Evolutionary conservation across 202 grass and related monocot species (phyloP), one percentile per base, ranked within the genome.

Genomic region (Panicum virgatum): DNA sequence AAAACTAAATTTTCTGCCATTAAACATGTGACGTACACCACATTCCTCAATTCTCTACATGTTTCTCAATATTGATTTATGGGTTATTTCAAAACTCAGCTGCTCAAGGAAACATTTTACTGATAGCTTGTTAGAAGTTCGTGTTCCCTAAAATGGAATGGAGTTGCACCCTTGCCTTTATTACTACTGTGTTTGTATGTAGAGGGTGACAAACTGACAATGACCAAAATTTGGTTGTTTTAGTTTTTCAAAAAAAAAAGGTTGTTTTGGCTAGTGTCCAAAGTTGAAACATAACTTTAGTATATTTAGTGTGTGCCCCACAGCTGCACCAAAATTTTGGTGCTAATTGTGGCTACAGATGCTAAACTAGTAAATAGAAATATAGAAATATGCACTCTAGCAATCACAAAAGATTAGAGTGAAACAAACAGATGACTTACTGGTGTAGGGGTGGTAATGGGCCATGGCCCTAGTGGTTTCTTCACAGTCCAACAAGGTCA

Each of bases 31-130:
- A 29, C 25, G 10, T 1, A 37, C 46, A 58, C 37, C 12, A 29
- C 16, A 39, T 76, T 62, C 59, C 10, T 85, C 3, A 22, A 38
- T 10, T 56, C 69, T 10, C 58, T 23, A n/a, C 26, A 25, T 77
- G 54, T n/a, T 42, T 75, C 6, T 32, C 66, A 57, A 46, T 65
- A 65, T 39, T 7, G 78, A 20, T 39, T 83, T 76, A 47, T 27
- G 13, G 12, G 26, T 39, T 74, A 25, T 75, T 50, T 68, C 12
- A 5, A 68, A 75, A 23, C 62, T 45, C 13, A n/a, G 7, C 52
- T 75, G 46, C 7, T 84, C 62, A 52, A 36, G 61, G 20, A 72
- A 63, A 18, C 53, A 80, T 88, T 20, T 30, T 80, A 50, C 37
- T 15, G 23, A 13, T 36, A 75, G 56, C 6, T 63, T 77, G 9